Evolutionary conservation across 75 land plant species (phyloP).

Genomic region (Selaginella tamariscina): DNA sequence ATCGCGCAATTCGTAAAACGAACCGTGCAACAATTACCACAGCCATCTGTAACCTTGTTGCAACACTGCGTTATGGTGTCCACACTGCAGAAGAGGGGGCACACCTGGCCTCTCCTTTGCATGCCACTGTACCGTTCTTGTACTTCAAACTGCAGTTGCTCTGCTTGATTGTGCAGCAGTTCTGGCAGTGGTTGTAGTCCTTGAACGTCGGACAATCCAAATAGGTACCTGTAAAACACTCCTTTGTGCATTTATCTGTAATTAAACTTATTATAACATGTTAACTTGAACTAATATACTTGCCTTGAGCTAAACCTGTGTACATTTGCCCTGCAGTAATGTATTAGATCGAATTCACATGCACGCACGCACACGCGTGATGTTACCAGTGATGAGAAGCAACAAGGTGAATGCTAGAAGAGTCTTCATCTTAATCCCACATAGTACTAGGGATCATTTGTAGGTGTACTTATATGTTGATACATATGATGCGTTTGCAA

Average conservation of each 20-base stretch:
- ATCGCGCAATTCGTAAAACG: neutral
- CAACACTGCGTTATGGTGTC: neutral
- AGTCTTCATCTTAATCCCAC: neutral
- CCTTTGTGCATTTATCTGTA: neutral
- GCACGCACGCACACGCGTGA: too few relatives aligned
- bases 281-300: neutral
- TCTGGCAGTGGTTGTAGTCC: neutral
- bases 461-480: too few relatives aligned
- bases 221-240: neutral
- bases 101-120: neutral
- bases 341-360: neutral
- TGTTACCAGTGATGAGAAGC: neutral
- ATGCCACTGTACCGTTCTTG: neutral
- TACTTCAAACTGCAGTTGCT: neutral
- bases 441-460: too few relatives aligned
- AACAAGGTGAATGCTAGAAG: neutral
- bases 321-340: neutral
- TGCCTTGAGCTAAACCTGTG: neutral
- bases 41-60: neutral
- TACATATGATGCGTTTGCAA: too few relatives aligned
- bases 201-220: neutral
- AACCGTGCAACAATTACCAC: neutral
- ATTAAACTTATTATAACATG: neutral
- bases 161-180: slow-evolving; percentile 4
- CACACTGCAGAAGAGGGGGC: neutral